phyloP scores from a whole-genome alignment of 2,329 filamentous ascomycete genomes.

The Chrysosporium queenslandicum region DNA sequence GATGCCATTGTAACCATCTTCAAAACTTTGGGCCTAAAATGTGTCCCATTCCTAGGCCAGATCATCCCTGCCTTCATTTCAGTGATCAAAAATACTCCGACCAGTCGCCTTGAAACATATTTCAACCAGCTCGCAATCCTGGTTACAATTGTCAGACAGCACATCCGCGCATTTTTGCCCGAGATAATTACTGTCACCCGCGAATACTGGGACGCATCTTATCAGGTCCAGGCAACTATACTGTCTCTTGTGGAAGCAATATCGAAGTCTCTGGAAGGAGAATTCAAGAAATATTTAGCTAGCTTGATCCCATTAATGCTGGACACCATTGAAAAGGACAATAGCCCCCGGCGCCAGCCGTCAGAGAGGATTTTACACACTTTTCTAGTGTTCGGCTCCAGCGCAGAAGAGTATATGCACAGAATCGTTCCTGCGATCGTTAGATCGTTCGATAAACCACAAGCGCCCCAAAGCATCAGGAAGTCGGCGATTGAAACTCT shows the following conservation, averaged over 20 bases:
- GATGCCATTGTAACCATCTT: constrained; percentile 99
- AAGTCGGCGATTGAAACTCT: constrained; percentile 91
- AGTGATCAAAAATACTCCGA: constrained; percentile 73
- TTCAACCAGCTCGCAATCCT: constrained; percentile 93
- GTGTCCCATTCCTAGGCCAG: constrained; percentile 84
- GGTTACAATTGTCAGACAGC: constrained; percentile 89
- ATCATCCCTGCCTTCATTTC: constrained; percentile 89
- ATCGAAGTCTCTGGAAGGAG: constrained; percentile 82
- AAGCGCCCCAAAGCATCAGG: constrained; percentile 66
- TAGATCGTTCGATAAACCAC: constrained; percentile 79
- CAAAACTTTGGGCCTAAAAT: constrained; percentile 88
- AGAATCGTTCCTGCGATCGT: constrained; percentile 94
- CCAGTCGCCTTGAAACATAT: constrained; percentile 77
- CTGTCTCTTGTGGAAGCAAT: constrained; percentile 88
- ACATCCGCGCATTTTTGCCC: constrained; percentile 82
- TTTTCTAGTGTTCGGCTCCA: constrained; percentile 90
- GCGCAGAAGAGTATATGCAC: constrained; percentile 98
- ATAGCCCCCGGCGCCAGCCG: constrained; percentile 60
- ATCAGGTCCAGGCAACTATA: constrained; percentile 80
- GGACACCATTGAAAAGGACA: constrained; percentile 80
- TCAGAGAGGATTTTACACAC: constrained; percentile 89
- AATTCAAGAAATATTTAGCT: constrained; percentile 95
- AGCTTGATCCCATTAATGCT: constrained; percentile 87
- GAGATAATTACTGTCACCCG: constrained; percentile 78
- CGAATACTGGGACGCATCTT: constrained; percentile 78